These are phyloP conservation scores for Stachybotrys chartarum DNA, from an alignment of 2,329 filamentous ascomycete species.

Conservation along the genomic window DNA sequence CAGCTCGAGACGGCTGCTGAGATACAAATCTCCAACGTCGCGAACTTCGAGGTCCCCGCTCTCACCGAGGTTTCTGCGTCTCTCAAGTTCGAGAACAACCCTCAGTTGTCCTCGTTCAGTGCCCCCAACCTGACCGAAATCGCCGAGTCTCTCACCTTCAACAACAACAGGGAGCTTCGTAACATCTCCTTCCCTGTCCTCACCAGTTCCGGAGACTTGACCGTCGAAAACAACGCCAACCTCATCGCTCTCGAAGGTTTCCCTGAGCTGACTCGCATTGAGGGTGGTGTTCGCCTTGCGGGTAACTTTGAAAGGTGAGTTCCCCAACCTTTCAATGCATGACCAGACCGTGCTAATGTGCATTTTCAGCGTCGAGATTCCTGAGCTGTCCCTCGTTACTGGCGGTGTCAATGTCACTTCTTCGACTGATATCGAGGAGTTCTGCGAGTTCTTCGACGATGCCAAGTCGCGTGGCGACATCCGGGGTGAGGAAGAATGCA, in stretches of 20 bases:
- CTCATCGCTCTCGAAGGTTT: constrained; percentile 62
- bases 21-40: constrained; percentile 64
- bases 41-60: constrained; percentile 64
- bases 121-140: constrained; percentile 67
- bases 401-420: constrained; percentile 66
- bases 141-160: constrained; percentile 48
- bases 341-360: neutral
- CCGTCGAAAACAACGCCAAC: constrained; percentile 84
- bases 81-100: constrained; percentile 77
- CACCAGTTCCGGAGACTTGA: constrained; percentile 69
- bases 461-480: constrained; percentile 29
- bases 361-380: constrained; percentile 58
- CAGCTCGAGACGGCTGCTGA: constrained; percentile 57
- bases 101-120: constrained; percentile 49
- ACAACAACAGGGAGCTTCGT: constrained; percentile 52
- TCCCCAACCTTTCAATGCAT: neutral
- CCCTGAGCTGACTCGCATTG: constrained; percentile 58
- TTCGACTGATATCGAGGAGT: constrained; percentile 52
- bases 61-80: constrained; percentile 67
- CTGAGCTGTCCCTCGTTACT: constrained; percentile 57
- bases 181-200: constrained; percentile 74
- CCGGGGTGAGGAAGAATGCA: constrained; percentile 39
- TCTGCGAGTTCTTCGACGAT: constrained; percentile 45
- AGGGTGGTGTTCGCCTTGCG: constrained; percentile 75
- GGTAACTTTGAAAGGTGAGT: constrained; percentile 80